phyloP scores from a whole-genome alignment of 208 protist genomes.

The Wallacemonas sp. region DNA sequence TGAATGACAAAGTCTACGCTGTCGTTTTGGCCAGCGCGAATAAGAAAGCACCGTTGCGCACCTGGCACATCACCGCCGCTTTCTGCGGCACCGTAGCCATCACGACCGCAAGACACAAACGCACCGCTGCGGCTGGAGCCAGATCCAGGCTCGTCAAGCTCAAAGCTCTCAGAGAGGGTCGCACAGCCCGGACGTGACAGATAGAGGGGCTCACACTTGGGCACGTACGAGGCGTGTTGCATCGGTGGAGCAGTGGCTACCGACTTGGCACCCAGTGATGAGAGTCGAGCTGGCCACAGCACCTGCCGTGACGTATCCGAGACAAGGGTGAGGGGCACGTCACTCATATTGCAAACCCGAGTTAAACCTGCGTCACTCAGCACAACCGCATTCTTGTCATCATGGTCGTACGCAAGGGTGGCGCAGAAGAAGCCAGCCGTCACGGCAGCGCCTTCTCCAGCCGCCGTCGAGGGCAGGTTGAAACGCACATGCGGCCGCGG shows the following conservation, averaged over 20 bases:
- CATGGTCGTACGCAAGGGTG: background rate
- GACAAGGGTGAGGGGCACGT: background rate
- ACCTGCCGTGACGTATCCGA: background rate
- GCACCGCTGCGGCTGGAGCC: constrained; percentile 34
- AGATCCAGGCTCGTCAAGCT: constrained; percentile 36
- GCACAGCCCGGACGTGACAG: constrained; percentile 5
- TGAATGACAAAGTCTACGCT: constrained; percentile 4
- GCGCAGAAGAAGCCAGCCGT: background rate
- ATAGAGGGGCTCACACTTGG: constrained; percentile 44
- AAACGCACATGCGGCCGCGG: background rate
- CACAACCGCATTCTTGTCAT: too few relatives aligned
- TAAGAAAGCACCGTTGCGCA: background rate
- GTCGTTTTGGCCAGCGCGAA: background rate
- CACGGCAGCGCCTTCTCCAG: background rate
- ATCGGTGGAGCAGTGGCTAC: constrained; percentile 7
- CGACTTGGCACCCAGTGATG: too few relatives aligned
- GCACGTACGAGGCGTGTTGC: constrained; percentile 47
- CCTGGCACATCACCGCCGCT: background rate
- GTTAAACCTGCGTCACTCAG: background rate
- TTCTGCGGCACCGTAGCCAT: constrained; percentile 23
- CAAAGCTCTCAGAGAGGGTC: background rate
- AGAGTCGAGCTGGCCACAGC: too few relatives aligned
- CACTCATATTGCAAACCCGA: background rate
- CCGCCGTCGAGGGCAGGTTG: background rate
- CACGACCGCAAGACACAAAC: constrained; percentile 30